Evolutionary conservation across 2,329 filamentous ascomycete genomes (phyloP).

Genomic region (Aspergillus jensenii): DNA sequence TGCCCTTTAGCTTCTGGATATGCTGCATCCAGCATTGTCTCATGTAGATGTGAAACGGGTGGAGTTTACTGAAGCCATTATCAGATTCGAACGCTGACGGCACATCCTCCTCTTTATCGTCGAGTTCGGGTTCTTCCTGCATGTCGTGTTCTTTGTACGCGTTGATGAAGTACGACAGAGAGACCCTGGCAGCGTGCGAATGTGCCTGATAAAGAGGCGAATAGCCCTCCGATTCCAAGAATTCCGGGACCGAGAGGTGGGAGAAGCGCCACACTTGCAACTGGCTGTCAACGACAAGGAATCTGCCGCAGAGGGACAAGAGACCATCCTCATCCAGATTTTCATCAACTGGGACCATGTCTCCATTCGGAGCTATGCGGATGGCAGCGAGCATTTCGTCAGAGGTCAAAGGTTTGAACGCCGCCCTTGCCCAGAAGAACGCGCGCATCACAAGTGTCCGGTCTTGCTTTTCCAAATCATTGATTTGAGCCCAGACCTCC

Average conservation of each 20-base stretch:
- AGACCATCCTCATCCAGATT: constrained; percentile 6
- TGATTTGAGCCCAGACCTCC: constrained; percentile 8
- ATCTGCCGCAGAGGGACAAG: constrained; percentile 14
- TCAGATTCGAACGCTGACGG: neutral
- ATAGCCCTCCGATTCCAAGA: constrained; percentile 5
- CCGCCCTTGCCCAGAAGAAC: constrained; percentile 12
- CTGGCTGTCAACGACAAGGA: constrained; percentile 13
- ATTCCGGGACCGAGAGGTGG: constrained; percentile 17
- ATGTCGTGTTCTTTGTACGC: constrained; percentile 9
- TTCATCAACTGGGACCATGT: neutral
- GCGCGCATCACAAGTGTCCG: constrained; percentile 7
- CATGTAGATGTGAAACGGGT: constrained; percentile 13
- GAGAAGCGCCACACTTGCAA: constrained; percentile 13
- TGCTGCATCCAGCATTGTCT: constrained; percentile 13
- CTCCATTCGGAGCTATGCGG: constrained; percentile 4
- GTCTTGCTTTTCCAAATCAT: constrained; percentile 5
- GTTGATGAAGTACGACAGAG: constrained; percentile 7
- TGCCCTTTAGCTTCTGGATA: neutral
- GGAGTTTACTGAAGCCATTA: neutral
- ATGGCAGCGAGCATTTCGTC: constrained; percentile 8
- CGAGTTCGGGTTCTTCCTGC: neutral
- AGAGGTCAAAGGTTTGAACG: constrained; percentile 1
- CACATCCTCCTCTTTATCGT: neutral
- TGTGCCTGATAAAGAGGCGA: neutral
- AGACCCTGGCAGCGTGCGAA: constrained; percentile 9